Conservation (phyloP, 2,329 filamentous ascomycete species). For the Exophiala oligosperma region DNA sequence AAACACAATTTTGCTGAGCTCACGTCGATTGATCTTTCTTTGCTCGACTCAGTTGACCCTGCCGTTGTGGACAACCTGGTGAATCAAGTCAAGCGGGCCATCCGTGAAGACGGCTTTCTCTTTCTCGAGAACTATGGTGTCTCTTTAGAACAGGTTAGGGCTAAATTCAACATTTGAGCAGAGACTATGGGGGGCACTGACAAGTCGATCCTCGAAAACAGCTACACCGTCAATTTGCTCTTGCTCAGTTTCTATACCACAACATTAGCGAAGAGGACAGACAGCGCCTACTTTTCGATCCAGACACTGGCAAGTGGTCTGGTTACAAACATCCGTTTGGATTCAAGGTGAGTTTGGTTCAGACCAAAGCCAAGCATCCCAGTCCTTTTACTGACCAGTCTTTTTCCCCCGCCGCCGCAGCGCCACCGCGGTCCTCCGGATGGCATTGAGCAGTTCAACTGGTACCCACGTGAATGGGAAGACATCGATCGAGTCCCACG, state of each 20-base stretch:
- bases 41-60: constrained; percentile 43
- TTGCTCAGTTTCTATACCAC: constrained; percentile 52
- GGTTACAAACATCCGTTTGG: constrained; percentile 53
- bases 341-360: constrained; percentile 38
- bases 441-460: constrained; percentile 58
- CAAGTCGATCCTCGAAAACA: no score
- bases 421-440: constrained; percentile 46
- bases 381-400: no score
- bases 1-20: constrained; percentile 46
- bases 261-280: constrained; percentile 54
- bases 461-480: constrained; percentile 45
- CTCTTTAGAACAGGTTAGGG: constrained; percentile 43
- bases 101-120: constrained; percentile 47
- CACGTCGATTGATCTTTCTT: constrained; percentile 45
- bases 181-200: no score
- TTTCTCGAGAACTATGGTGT: constrained; percentile 55
- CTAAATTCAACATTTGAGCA: no score
- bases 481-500: constrained; percentile 40
- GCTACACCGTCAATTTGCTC: constrained; percentile 51
- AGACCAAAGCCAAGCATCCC: not conserved
- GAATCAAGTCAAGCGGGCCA: constrained; percentile 44
- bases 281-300: constrained; percentile 48
- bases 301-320: constrained; percentile 50
- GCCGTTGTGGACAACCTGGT: constrained; percentile 46
- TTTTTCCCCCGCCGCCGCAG: constrained; percentile 24